Conservation (phyloP, 352 stramenopile genomes). For the Pythium dissimile region DNA sequence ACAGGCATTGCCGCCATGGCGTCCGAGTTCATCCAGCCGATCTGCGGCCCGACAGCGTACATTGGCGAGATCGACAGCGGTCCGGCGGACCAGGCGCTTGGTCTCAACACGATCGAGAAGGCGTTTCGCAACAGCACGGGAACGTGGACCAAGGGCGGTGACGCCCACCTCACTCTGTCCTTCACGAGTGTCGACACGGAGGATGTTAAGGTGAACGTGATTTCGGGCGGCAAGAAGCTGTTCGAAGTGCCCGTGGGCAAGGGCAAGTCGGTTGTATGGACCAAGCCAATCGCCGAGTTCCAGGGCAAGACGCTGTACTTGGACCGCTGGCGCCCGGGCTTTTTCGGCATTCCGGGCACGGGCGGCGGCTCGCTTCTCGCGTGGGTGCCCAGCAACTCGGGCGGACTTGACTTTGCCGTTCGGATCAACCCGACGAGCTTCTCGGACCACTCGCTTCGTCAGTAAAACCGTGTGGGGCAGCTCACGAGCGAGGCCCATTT, state of each 20-base stretch:
- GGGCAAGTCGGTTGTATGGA: conserved; percentile 31
- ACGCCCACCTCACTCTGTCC: conserved; percentile 32
- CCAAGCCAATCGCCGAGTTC: conserved; percentile 27
- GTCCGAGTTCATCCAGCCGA: conserved; percentile 46
- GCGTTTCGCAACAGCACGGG: conserved; percentile 38
- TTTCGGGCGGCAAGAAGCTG: conserved; percentile 40
- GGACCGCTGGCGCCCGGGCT: conserved; percentile 58
- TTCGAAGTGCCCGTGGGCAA: conserved; percentile 33
- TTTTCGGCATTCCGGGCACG: conserved; percentile 50
- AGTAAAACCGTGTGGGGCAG: background rate
- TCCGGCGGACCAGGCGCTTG: conserved; percentile 36
- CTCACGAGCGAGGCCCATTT: no score
- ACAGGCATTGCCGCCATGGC: conserved; percentile 37
- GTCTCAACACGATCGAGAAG: conserved; percentile 30
- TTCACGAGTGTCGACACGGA: conserved; percentile 43
- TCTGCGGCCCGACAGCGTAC: conserved; percentile 46
- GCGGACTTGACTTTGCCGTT: conserved; percentile 42
- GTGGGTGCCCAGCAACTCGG: conserved; percentile 44
- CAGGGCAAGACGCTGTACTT: conserved; percentile 61
- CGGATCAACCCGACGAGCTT: conserved; percentile 34
- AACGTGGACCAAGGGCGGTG: conserved; percentile 30
- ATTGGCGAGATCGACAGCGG: conserved; percentile 49
- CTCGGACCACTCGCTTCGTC: background rate
- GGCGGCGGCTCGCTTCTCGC: conserved; percentile 55
- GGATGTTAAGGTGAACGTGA: conserved; percentile 45